Evolutionary conservation across 805 yeast genomes (phyloP).

Genomic region (Diddensiella transvaalensis): DNA sequence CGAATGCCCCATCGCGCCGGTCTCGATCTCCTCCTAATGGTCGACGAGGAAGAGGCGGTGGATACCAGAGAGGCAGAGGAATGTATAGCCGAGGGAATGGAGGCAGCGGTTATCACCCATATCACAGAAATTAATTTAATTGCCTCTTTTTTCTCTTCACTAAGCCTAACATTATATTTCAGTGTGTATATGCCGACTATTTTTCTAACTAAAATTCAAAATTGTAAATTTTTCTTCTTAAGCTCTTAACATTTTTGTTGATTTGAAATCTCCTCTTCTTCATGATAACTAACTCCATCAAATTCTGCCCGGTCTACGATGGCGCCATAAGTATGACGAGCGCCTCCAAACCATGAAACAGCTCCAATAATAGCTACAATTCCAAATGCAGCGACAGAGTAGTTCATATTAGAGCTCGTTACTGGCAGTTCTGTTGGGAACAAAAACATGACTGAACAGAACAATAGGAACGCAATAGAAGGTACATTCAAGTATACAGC

Average conservation of each 20-base stretch:
- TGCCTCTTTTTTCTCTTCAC: too few relatives aligned
- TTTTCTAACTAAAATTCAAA: too few relatives aligned
- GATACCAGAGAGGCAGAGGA: constrained; percentile 10
- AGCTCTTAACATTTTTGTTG: too few relatives aligned
- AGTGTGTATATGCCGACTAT: too few relatives aligned
- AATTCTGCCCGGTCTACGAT: neutral
- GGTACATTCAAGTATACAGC: constrained; percentile 17
- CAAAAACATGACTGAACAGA: constrained; percentile 27
- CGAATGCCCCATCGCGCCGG: constrained; percentile 6
- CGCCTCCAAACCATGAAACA: constrained; percentile 14
- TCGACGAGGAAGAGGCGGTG: constrained; percentile 2
- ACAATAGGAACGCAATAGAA: constrained; percentile 21
- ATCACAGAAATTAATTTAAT: constrained; percentile 7
- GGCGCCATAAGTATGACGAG: constrained; percentile 7
- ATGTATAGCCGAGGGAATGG: constrained; percentile 12
- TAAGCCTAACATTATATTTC: too few relatives aligned
- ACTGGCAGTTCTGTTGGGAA: constrained; percentile 31
- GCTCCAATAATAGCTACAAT: constrained; percentile 8
- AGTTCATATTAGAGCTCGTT: constrained; percentile 27
- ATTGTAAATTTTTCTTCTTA: too few relatives aligned
- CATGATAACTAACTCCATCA: neutral
- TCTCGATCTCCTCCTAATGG: constrained; percentile 12
- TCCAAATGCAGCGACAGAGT: constrained; percentile 23
- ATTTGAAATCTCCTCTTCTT: neutral
- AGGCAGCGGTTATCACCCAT: constrained; percentile 12